These are phyloP conservation scores for Pythium utonaiense DNA, from an alignment of 352 stramenopile species.

Conservation along the genomic window DNA sequence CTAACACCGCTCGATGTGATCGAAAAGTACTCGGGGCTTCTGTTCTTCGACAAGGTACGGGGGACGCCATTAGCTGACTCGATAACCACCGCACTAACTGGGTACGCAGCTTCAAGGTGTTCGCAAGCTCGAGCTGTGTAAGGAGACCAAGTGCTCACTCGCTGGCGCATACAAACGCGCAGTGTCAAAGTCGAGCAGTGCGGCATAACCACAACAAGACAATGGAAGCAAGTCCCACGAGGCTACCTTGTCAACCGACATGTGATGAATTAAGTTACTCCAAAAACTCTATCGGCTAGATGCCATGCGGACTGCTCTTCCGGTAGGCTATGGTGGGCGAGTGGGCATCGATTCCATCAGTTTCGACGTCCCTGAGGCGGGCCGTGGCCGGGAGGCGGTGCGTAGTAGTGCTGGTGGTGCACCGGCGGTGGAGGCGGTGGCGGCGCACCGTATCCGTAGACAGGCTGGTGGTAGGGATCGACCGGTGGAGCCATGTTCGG, in stretches of 20 bases:
- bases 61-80: background rate
- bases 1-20: slow-evolving; percentile 89
- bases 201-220: slow-evolving; percentile 5
- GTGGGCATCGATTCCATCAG: background rate
- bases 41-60: slow-evolving; percentile 91
- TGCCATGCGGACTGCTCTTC: background rate
- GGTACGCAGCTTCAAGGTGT: slow-evolving; percentile 38
- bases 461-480: slow-evolving; percentile 19
- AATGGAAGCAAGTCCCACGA: no score
- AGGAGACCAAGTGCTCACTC: slow-evolving; percentile 62
- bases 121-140: slow-evolving; percentile 55
- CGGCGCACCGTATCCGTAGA: slow-evolving; percentile 14
- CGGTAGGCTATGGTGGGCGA: background rate
- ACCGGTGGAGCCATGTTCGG: slow-evolving; percentile 3
- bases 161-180: slow-evolving; percentile 43
- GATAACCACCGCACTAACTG: background rate
- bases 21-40: slow-evolving; percentile 89
- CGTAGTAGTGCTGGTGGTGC: slow-evolving; percentile 18
- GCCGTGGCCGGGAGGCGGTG: slow-evolving; percentile 4
- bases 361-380: slow-evolving; percentile 8
- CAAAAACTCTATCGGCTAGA: slow-evolving; percentile 9
- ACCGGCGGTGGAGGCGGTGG: slow-evolving; percentile 6
- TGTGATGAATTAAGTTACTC: slow-evolving; percentile 14
- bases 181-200: slow-evolving; percentile 6
- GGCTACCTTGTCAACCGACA: background rate